Percentiles rank a stretch among this genome's conserved stretches.
Evolutionary conservation across 2,329 filamentous ascomycete species (phyloP).

Genomic region (Plenodomus lindquistii): DNA sequence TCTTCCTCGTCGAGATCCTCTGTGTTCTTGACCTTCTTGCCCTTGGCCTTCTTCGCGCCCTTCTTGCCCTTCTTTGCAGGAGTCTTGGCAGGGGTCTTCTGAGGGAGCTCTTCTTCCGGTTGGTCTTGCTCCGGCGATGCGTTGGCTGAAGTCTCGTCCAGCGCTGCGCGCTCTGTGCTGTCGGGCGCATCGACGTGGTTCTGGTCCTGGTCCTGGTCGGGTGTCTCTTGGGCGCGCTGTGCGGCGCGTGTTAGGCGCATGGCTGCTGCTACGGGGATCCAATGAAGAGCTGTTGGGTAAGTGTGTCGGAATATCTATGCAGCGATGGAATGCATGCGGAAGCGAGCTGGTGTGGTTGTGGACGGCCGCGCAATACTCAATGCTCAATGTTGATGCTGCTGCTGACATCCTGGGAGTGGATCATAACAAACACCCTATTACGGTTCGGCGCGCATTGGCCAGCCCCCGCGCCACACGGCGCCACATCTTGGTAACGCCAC

Average conservation of each 20-base stretch:
- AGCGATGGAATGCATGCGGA: slow-evolving; percentile 18
- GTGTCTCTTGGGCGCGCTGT: slow-evolving; percentile 43
- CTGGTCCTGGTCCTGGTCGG: not conserved
- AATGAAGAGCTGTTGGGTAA: slow-evolving; percentile 1
- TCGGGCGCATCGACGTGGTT: slow-evolving; percentile 41
- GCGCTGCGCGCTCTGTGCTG: slow-evolving; percentile 38
- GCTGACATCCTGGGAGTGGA: slow-evolving; percentile 11
- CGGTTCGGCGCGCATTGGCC: slow-evolving; percentile 9
- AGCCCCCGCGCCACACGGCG: slow-evolving; percentile 1
- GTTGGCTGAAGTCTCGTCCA: slow-evolving; percentile 49
- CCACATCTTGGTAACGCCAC: slow-evolving; percentile 6
- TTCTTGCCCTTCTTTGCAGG: slow-evolving; percentile 35
- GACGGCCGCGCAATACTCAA: slow-evolving; percentile 4
- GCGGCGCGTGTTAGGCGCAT: slow-evolving; percentile 53
- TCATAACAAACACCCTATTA: slow-evolving; percentile 24
- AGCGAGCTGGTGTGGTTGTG: slow-evolving; percentile 10
- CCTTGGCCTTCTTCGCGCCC: slow-evolving; percentile 38
- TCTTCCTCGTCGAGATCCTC: slow-evolving; percentile 23
- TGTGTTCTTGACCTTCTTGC: slow-evolving; percentile 33
- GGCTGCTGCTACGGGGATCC: slow-evolving; percentile 5
- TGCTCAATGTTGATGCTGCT: slow-evolving; percentile 20
- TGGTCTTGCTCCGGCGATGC: slow-evolving; percentile 20
- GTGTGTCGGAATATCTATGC: slow-evolving; percentile 10
- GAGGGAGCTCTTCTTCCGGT: slow-evolving; percentile 18
- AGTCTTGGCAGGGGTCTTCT: slow-evolving; percentile 40